Conservation (phyloP, 2,329 filamentous ascomycete species). For the Zasmidium citrigriseum region DNA sequence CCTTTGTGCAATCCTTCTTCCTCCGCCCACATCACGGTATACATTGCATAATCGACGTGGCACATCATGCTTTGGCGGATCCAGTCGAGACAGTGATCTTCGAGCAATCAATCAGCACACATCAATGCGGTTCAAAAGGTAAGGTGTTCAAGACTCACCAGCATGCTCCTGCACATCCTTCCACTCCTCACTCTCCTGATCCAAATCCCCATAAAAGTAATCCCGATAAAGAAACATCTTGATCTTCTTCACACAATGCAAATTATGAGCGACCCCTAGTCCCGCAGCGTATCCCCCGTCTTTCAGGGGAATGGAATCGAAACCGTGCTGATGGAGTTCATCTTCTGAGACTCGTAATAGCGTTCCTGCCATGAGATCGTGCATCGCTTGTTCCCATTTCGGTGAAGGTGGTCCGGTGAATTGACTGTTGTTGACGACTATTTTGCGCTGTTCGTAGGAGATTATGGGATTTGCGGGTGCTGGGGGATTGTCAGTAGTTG, state of each 20-base stretch:
- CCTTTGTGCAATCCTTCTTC: slow-evolving; percentile 3
- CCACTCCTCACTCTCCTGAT: slow-evolving; percentile 8
- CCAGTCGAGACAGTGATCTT: slow-evolving; percentile 18
- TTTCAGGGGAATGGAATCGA: slow-evolving; percentile 7
- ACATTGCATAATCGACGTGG: slow-evolving; percentile 13
- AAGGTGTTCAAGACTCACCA: too few relatives aligned
- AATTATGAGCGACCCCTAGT: slow-evolving; percentile 14
- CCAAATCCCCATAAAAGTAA: slow-evolving; percentile 13
- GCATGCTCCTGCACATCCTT: slow-evolving; percentile 14
- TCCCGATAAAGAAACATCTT: slow-evolving; percentile 16
- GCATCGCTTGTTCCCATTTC: slow-evolving; percentile 11
- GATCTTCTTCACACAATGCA: slow-evolving; percentile 18
- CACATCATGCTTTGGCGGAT: slow-evolving; percentile 18
- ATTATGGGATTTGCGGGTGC: slow-evolving; percentile 14
- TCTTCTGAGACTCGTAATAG: slow-evolving; percentile 9
- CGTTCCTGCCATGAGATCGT: slow-evolving; percentile 11
- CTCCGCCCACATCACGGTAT: slow-evolving; percentile 15
- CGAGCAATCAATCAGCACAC: neutral
- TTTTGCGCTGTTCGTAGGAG: slow-evolving; percentile 14
- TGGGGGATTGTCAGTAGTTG: neutral
- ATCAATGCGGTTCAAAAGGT: neutral
- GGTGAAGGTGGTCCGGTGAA: slow-evolving; percentile 15
- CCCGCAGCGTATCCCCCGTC: slow-evolving; percentile 13
- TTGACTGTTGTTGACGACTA: slow-evolving; percentile 9
- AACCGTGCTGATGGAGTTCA: slow-evolving; percentile 8